Conservation (phyloP, 2,329 filamentous ascomycete species). For the Endocalyx cinctus region DNA sequence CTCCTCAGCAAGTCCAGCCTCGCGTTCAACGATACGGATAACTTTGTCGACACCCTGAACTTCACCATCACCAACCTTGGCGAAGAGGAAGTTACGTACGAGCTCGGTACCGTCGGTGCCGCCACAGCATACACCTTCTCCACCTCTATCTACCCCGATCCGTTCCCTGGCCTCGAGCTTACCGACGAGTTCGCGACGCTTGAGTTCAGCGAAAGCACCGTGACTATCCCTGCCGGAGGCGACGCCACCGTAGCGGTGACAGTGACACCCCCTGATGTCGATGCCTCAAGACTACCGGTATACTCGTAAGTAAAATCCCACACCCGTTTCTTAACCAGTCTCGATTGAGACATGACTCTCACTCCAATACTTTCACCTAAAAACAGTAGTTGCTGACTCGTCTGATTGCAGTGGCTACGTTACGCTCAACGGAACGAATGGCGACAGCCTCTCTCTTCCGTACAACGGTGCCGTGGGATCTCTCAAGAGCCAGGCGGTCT, state of each 20-base stretch:
- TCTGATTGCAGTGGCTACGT: no score
- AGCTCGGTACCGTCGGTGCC: constrained; percentile 30
- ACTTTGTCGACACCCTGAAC: constrained; percentile 29
- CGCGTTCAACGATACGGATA: constrained; percentile 40
- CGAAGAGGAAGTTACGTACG: constrained; percentile 29
- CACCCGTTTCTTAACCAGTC: no score
- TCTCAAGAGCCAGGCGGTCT: constrained; percentile 29
- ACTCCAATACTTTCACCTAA: no score
- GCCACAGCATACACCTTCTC: constrained; percentile 34
- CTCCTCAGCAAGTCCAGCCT: constrained; percentile 33
- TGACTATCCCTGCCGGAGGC: constrained; percentile 23
- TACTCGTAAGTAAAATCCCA: no score
- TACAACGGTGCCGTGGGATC: constrained; percentile 33
- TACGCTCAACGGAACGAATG: constrained; percentile 33
- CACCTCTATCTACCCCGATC: constrained; percentile 4
- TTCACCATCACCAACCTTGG: constrained; percentile 38
- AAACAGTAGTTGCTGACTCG: no score
- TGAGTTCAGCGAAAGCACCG: constrained; percentile 12
- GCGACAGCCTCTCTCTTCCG: constrained; percentile 28
- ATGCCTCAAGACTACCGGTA: constrained; percentile 30
- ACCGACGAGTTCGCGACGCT: constrained; percentile 6
- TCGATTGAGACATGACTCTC: no score
- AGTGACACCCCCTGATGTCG: constrained; percentile 23
- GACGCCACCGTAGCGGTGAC: constrained; percentile 22
- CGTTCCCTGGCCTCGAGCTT: constrained; percentile 13